phyloP scores from a whole-genome alignment of 2,329 filamentous ascomycete species.

The Coniochaeta sp. region DNA sequence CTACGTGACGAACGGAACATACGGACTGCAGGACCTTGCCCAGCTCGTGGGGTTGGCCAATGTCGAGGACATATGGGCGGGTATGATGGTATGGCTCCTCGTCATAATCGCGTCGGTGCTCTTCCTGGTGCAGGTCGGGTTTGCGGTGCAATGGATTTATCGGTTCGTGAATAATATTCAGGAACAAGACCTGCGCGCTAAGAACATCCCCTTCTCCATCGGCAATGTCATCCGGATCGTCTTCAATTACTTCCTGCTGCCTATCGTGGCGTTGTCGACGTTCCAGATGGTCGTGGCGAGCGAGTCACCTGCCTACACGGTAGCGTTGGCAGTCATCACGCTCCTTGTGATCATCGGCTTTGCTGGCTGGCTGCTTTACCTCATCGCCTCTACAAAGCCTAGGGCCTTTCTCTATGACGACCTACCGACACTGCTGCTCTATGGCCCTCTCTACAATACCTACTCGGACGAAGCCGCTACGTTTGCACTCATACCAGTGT shows the following conservation, averaged over 20 bases:
- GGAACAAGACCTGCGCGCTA: constrained; percentile 82
- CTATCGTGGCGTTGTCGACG: constrained; percentile 77
- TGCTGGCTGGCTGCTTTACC: constrained; percentile 69
- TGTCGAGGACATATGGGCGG: constrained; percentile 80
- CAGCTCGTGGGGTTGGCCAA: constrained; percentile 76
- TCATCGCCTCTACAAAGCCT: constrained; percentile 75
- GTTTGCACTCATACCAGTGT: constrained; percentile 80
- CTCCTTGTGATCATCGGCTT: constrained; percentile 67
- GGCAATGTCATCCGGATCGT: constrained; percentile 78
- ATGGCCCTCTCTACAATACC: constrained; percentile 94
- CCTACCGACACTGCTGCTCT: constrained; percentile 78
- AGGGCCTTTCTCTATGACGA: constrained; percentile 90
- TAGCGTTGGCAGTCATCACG: constrained; percentile 69
- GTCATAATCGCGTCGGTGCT: constrained; percentile 65
- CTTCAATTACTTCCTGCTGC: constrained; percentile 88
- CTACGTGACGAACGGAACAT: constrained; percentile 71
- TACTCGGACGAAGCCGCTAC: constrained; percentile 89
- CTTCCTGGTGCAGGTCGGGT: constrained; percentile 67
- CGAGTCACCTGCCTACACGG: constrained; percentile 60
- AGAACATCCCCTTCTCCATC: constrained; percentile 82
- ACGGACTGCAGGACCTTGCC: constrained; percentile 72
- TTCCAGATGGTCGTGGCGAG: constrained; percentile 80
- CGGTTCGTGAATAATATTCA: constrained; percentile 63
- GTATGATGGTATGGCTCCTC: constrained; percentile 86
- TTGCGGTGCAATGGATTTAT: constrained; percentile 68